These are phyloP conservation scores for Insectozyma bohioensis DNA, from an alignment of 1,139 yeast genomes.

Conservation along the genomic window DNA sequence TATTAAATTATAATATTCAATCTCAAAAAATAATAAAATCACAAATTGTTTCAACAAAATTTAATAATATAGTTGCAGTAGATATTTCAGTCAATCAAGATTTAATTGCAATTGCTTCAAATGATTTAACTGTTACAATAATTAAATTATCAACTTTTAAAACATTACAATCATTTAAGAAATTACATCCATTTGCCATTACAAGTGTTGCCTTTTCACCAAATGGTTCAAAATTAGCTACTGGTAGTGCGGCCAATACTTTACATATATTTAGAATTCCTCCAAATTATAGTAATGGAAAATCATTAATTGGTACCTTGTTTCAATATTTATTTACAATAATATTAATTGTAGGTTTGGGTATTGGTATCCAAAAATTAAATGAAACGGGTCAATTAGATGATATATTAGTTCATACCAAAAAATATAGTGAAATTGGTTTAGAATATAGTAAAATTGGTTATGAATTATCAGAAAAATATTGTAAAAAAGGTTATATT, in stretches of 20 bases:
- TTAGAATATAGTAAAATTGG: slow-evolving; percentile 22
- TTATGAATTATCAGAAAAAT: slow-evolving; percentile 13
- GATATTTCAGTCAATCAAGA: slow-evolving; percentile 48
- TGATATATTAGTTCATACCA: slow-evolving; percentile 18
- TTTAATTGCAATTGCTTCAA: slow-evolving; percentile 70
- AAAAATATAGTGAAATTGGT: slow-evolving; percentile 21
- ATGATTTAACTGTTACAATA: slow-evolving; percentile 66
- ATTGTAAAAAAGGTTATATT: slow-evolving; percentile 20
- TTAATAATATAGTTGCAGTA: slow-evolving; percentile 69
- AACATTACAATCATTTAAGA: slow-evolving; percentile 48
- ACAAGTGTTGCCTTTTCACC: slow-evolving; percentile 74
- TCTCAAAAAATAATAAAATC: slow-evolving; percentile 43
- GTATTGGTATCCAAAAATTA: slow-evolving; percentile 42
- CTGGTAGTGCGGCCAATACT: slow-evolving; percentile 80
- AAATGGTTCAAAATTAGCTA: slow-evolving; percentile 65
- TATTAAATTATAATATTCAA: slow-evolving; percentile 42
- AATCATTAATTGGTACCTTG: slow-evolving; percentile 43
- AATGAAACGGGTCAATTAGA: slow-evolving; percentile 40
- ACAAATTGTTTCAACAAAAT: slow-evolving; percentile 48
- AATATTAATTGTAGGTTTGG: slow-evolving; percentile 46
- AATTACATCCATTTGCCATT: slow-evolving; percentile 78
- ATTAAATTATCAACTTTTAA: slow-evolving; percentile 53
- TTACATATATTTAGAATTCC: slow-evolving; percentile 66
- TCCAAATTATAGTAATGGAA: slow-evolving; percentile 43
- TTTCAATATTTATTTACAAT: slow-evolving; percentile 42